Base-by-base conservation (phyloP, 768 basidiomycete species). In the Candolleomyces efflorescens region DNA sequence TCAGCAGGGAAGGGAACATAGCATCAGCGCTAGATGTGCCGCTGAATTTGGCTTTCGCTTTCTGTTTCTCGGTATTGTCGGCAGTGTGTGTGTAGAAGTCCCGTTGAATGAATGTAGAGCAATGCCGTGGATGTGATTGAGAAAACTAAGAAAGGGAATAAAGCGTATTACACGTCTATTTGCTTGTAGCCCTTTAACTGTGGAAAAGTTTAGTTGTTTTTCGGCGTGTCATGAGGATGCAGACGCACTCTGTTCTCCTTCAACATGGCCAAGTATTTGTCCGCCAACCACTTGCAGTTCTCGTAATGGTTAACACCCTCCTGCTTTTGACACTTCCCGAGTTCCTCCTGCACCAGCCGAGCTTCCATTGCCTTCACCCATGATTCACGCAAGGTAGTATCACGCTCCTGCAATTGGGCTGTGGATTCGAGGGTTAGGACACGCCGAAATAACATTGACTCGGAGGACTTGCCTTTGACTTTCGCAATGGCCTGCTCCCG, bases 341-440 rank as follows among this genome's bases (percentile, higher is more conserved):
- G 83, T 71, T 95, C 91, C 58, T 92, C 89, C 60, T 86, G 85
- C 48, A 97, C 92, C 58, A 98, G 78, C 49, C 90, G 85, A 32
- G 86, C 84, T 72, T 97, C 94, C 94, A 98, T 96, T 20, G 91
- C 87, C 64, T 86, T 88, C 32, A 97, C 82, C 95, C 95, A 98
- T 52, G 91, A 90, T 75, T 98, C 94, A 53, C 90, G 85, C 67
- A 98, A 78, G 71, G 82, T 77, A 47, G 83, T 74, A 60, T 96
- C 93, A 41, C 90, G 87, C 63, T 80, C 81, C 64, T 82, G 73
- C 52, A 89, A 71, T 68, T 81, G 84, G 17, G 80, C 90, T 92
- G 55, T 20, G 49, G 37, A 7, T 4, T 17, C 26, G 36, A 52
- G 5, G 2, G 20, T 36, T 18, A 53, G 27, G 15, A 32, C n/a